Evolutionary conservation across 257 asterid genomes (phyloP), one percentile per base, ranked within the genome.

Genomic region (Penstemon eatonii): DNA sequence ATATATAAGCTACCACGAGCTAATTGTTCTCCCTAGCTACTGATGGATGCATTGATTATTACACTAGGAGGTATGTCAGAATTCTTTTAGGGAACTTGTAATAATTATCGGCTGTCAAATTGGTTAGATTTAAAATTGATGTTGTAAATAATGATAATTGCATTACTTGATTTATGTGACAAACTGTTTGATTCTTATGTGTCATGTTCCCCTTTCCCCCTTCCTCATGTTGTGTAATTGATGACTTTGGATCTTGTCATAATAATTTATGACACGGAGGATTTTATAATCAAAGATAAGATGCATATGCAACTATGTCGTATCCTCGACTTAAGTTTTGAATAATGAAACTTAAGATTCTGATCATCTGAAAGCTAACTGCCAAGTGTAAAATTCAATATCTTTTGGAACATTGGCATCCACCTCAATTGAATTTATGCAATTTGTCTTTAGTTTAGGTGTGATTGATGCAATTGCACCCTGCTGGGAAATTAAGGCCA

Each of bases 71-170:
- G 45, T 13, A 13, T 61, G 68, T 47, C 49, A 43, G 33, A 41
- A n/a, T 56, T 6, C 11, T 4, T 33, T 65, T 11, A 11, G 50
- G 39, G 45, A 44, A 52, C 39, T 36, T 43, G 71, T 25, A 25
- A 25, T 64, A 11, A 7, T 52, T 40, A 47, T 43, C 38, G 42
- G 25, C 6, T 56, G 49, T 37, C 8, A 12, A 11, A 33, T 42
- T 63, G 45, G 12, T 55, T 45, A 58, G 56, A 19, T 53, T 45
- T 64, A 40, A 72, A 60, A 37, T 62, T 68, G 50, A 12, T 70
- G 57, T 19, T 79, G 67, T 52, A 63, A 67, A 19, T 63, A 60
- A 56, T 61, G 56, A 10, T 47, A 63, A 13, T 45, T 38, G 10
- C 49, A 15, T 45, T 41, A 8, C 36, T 69, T 36, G 9, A 13